phyloP scores from a whole-genome alignment of 2,329 filamentous ascomycete genomes.

The Alternaria sp. region DNA sequence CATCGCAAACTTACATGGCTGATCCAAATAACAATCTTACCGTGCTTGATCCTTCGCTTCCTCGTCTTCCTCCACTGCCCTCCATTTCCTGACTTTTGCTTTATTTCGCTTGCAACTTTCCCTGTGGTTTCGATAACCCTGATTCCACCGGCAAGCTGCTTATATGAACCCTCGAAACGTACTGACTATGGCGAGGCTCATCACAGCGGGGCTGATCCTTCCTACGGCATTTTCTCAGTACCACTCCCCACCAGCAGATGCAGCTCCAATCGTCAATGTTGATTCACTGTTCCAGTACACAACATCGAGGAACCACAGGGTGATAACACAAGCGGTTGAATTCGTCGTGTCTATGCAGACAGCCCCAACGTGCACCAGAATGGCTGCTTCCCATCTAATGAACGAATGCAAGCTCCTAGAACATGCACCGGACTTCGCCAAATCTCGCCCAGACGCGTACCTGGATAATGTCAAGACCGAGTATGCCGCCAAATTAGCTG shows the following conservation, averaged over 20 bases:
- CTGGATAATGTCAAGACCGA: constrained; percentile 60
- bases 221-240: constrained; percentile 15
- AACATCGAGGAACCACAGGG: constrained; percentile 32
- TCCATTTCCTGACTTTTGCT: background rate
- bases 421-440: constrained; percentile 37
- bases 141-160: background rate
- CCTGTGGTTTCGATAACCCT: background rate
- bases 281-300: constrained; percentile 33
- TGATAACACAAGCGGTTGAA: constrained; percentile 36
- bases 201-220: background rate
- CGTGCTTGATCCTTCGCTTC: background rate
- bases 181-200: background rate
- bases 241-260: constrained; percentile 27
- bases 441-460: constrained; percentile 36
- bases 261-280: constrained; percentile 25
- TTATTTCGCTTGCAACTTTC: background rate
- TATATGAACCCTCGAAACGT: background rate
- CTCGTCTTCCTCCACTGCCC: constrained; percentile 2
- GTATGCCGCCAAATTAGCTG: constrained; percentile 69
- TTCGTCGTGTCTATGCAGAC: constrained; percentile 36
- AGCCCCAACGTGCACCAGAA: constrained; percentile 58
- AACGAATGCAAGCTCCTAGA: constrained; percentile 63
- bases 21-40: background rate
- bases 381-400: constrained; percentile 62
- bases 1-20: background rate